phyloP scores from a whole-genome alignment of 1,284 basidiomycete genomes.

The Rhodotorula sp. region DNA sequence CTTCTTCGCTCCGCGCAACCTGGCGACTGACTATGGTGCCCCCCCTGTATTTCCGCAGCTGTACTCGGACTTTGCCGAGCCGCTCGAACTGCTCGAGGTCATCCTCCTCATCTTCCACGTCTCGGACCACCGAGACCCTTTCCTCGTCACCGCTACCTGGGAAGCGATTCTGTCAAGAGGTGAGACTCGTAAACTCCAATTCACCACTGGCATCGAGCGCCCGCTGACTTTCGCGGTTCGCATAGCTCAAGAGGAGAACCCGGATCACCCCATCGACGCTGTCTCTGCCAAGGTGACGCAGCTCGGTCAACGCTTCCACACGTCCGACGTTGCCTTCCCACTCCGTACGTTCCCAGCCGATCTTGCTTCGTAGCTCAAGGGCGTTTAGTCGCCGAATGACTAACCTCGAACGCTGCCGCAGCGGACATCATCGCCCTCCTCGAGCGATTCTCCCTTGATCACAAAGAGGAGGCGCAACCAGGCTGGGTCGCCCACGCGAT shows the following conservation, averaged over 20 bases:
- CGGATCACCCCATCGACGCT: constrained; percentile 61
- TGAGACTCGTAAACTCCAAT: constrained; percentile 18
- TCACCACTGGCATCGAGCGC: constrained; percentile 26
- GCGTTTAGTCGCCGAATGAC: not conserved
- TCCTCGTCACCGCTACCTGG: constrained; percentile 81
- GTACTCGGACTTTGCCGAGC: constrained; percentile 82
- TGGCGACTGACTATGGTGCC: not conserved
- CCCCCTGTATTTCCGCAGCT: constrained; percentile 51
- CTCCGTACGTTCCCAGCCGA: constrained; percentile 59
- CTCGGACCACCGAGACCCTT: constrained; percentile 84
- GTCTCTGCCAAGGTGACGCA: constrained; percentile 65
- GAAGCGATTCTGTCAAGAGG: constrained; percentile 76
- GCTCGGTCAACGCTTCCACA: constrained; percentile 79
- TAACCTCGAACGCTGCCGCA: constrained; percentile 45
- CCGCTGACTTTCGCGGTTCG: not conserved
- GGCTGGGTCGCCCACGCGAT: constrained; percentile 79
- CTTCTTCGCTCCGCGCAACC: not conserved
- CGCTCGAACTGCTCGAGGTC: constrained; percentile 76
- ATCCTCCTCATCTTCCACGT: constrained; percentile 90
- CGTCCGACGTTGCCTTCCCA: constrained; percentile 85
- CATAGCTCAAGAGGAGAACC: constrained; percentile 52
- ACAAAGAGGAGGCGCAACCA: constrained; percentile 58
- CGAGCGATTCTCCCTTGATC: constrained; percentile 63
- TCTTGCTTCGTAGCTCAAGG: not conserved
- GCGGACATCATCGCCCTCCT: constrained; percentile 67